Percentiles rank a stretch among this genome's conserved stretches.
Conservation (phyloP, 495 filamentous ascomycete genomes). For the Emericellopsis terricola region DNA sequence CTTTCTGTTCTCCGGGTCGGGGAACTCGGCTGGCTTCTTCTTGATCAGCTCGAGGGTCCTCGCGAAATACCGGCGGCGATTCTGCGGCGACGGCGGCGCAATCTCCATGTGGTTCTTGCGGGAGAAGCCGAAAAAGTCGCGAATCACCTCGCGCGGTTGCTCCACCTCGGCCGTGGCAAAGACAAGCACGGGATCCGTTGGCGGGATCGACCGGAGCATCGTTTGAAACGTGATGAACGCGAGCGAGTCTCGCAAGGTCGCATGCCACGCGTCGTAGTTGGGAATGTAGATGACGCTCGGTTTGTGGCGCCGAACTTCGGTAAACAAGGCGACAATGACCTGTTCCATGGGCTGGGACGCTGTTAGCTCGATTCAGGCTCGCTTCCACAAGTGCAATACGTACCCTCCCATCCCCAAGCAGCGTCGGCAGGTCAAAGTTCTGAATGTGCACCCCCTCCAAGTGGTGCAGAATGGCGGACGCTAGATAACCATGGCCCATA, state of each 20-base stretch:
- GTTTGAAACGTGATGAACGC: conserved; percentile 59
- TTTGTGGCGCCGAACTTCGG: conserved; percentile 83
- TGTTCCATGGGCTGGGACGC: conserved; percentile 52
- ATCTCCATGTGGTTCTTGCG: conserved; percentile 57
- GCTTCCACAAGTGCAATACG: too few species aligned
- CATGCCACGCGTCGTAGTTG: conserved; percentile 71
- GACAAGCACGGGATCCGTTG: conserved; percentile 76
- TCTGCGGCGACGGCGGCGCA: conserved; percentile 36
- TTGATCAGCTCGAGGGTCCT: conserved; percentile 54
- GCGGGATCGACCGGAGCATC: conserved; percentile 57
- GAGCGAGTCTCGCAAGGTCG: conserved; percentile 36
- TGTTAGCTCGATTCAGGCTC: conserved; percentile 8
- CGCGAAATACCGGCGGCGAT: conserved; percentile 59
- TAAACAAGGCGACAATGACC: conserved; percentile 73
- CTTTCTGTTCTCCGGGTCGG: conserved; percentile 68
- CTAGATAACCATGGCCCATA: conserved; percentile 90
- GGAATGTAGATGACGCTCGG: conserved; percentile 94
- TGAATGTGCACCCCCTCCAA: conserved; percentile 91
- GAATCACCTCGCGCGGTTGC: conserved; percentile 36
- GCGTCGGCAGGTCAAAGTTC: conserved; percentile 75
- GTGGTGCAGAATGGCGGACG: conserved; percentile 69
- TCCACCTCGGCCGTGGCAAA: conserved; percentile 63
- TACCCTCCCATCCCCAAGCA: conserved; percentile 42
- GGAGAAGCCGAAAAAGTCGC: conserved; percentile 70
- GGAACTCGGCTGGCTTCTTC: conserved; percentile 68